Percentiles rank a stretch among this genome's conserved stretches.
Conservation (phyloP, 495 filamentous ascomycete genomes). For the Hypoxylon rickii region DNA sequence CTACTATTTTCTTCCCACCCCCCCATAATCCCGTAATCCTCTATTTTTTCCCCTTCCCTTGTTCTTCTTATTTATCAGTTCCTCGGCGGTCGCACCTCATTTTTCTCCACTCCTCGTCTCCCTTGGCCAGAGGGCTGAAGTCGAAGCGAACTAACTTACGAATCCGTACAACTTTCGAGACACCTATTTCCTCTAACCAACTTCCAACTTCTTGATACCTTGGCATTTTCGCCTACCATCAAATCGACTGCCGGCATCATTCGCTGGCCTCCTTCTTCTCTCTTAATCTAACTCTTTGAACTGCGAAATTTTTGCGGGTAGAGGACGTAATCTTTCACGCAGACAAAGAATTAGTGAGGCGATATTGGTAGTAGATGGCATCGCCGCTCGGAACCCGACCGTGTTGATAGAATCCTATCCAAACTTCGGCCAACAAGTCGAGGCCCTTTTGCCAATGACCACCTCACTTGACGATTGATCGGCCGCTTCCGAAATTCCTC, state of each 20-base stretch:
- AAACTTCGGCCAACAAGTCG: slow-evolving; percentile 19
- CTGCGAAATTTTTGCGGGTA: too few species aligned
- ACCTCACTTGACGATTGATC: slow-evolving; percentile 22
- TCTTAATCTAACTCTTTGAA: background rate
- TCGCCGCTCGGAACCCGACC: slow-evolving; percentile 10
- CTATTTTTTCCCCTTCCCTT: slow-evolving; percentile 8
- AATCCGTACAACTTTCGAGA: slow-evolving; percentile 13
- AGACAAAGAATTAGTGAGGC: background rate
- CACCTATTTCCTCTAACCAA: slow-evolving; percentile 23
- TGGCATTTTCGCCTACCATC: background rate
- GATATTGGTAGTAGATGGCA: slow-evolving; percentile 30
- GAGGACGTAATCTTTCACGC: background rate
- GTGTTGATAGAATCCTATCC: slow-evolving; percentile 22
- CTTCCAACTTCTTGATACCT: slow-evolving; percentile 22
- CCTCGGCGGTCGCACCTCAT: slow-evolving; percentile 27
- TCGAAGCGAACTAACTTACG: slow-evolving; percentile 13
- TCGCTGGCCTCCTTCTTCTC: too few species aligned
- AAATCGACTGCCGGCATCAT: too few species aligned
- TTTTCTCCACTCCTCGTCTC: slow-evolving; percentile 20
- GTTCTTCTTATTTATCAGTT: background rate
- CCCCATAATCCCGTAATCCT: slow-evolving; percentile 4
- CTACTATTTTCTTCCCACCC: too few species aligned
- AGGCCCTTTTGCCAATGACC: slow-evolving; percentile 30
- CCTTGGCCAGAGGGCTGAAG: slow-evolving; percentile 13
- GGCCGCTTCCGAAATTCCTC: slow-evolving; percentile 11